A percentile compares a stretch with the other conserved stretches of the same genome.
Evolutionary conservation across 2,329 filamentous ascomycete species (phyloP).

Genomic region (Aciculosporium take): DNA sequence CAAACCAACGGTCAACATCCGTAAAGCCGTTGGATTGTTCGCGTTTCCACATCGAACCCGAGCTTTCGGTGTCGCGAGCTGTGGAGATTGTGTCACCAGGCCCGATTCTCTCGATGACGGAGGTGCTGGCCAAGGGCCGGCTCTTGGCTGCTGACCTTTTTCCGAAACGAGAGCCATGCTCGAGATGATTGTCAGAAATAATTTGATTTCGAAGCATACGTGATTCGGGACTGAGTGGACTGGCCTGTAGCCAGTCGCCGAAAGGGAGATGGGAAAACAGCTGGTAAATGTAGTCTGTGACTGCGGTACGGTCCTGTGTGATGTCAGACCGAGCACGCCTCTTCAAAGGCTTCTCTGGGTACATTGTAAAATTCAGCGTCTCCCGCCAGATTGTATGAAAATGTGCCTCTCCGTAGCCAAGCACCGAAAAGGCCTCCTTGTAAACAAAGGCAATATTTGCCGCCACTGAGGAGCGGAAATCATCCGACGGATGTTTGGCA

Average conservation of each 20-base stretch:
- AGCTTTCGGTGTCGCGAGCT: conserved; percentile 27
- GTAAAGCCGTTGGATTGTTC: conserved; percentile 27
- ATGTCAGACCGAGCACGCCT: not conserved
- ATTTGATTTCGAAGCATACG: conserved; percentile 16
- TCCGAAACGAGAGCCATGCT: conserved; percentile 6
- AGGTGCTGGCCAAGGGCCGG: not conserved
- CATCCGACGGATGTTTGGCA: conserved; percentile 27
- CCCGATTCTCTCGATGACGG: conserved; percentile 18
- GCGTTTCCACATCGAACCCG: conserved; percentile 41
- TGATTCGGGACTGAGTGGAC: conserved; percentile 15
- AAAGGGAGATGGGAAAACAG: conserved; percentile 53
- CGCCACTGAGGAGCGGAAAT: conserved; percentile 49
- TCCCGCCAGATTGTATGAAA: conserved; percentile 42
- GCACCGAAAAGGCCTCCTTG: conserved; percentile 45
- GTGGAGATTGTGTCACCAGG: conserved; percentile 37
- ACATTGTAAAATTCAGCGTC: conserved; percentile 22
- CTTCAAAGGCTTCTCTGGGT: conserved; percentile 13
- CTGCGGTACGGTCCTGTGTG: conserved; percentile 36
- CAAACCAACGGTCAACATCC: conserved; percentile 49
- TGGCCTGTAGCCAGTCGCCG: conserved; percentile 31
- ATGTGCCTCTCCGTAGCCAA: conserved; percentile 16
- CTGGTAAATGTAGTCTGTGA: conserved; percentile 54
- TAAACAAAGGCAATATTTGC: conserved; percentile 49
- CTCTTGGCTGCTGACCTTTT: not conserved
- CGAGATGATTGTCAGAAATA: conserved; percentile 15